These are phyloP conservation scores for Citeromyces hawaiiensis DNA, from an alignment of 1,139 yeast species.

Conservation along the genomic window DNA sequence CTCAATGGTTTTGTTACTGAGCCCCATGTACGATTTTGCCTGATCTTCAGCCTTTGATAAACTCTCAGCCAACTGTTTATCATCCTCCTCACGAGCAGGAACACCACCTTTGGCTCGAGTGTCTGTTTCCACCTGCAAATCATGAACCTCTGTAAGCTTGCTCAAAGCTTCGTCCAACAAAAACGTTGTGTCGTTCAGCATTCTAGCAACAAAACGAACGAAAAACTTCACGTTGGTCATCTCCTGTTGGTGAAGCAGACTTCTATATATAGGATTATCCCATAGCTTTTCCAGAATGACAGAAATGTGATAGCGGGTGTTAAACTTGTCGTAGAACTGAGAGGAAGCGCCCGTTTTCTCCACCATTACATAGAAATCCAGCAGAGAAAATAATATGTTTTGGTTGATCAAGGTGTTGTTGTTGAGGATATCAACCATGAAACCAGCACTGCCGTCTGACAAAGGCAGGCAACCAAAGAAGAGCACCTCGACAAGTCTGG, in stretches of 20 bases:
- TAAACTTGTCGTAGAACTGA: slow-evolving; percentile 93
- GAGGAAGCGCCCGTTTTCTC: slow-evolving; percentile 94
- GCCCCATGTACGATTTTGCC: slow-evolving; percentile 72
- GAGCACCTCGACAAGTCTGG: slow-evolving; percentile 68
- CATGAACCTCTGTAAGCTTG: slow-evolving; percentile 66
- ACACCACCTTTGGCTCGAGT: slow-evolving; percentile 27
- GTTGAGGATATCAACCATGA: slow-evolving; percentile 53
- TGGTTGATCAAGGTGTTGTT: slow-evolving; percentile 48
- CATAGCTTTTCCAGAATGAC: slow-evolving; percentile 74
- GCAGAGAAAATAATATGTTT: slow-evolving; percentile 65
- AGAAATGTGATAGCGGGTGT: slow-evolving; percentile 78
- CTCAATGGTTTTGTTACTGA: slow-evolving; percentile 73
- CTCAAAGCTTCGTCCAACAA: slow-evolving; percentile 83
- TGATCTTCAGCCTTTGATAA: slow-evolving; percentile 55
- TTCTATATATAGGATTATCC: slow-evolving; percentile 56
- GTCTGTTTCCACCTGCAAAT: slow-evolving; percentile 46
- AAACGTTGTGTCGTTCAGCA: slow-evolving; percentile 89
- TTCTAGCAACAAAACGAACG: slow-evolving; percentile 82
- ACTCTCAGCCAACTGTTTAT: slow-evolving; percentile 32
- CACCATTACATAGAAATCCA: slow-evolving; percentile 86
- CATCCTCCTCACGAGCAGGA: slow-evolving; percentile 28
- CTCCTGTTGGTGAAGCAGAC: slow-evolving; percentile 59
- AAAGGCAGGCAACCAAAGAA: slow-evolving; percentile 61
- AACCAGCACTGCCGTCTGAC: slow-evolving; percentile 54
- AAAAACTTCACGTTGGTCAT: slow-evolving; percentile 63